A percentile compares a stretch with the other conserved stretches of the same genome.
phyloP scores from a whole-genome alignment of 345 rosid genomes.

The Brassica cretica region DNA sequence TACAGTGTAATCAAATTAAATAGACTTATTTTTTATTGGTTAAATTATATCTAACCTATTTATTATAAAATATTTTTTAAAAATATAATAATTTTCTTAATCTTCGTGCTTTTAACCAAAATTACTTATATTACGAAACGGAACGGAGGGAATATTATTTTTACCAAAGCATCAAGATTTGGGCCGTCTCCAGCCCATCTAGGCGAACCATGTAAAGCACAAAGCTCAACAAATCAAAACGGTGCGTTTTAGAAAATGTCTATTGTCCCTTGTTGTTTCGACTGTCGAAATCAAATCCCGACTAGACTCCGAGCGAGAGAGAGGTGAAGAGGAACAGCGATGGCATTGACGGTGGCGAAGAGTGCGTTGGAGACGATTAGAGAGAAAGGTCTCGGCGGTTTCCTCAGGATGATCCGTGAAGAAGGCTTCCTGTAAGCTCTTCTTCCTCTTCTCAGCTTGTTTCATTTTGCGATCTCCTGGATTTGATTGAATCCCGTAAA shows the following conservation, averaged over 20 bases:
- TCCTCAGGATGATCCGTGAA: slow-evolving; percentile 61
- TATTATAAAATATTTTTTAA: no score
- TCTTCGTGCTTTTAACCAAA: no score
- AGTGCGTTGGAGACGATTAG: slow-evolving; percentile 60
- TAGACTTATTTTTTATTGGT: no score
- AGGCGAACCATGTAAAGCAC: not conserved
- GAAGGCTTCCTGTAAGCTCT: slow-evolving; percentile 70
- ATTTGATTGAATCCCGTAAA: slow-evolving; percentile 23
- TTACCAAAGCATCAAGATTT: no score
- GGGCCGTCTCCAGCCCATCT: no score
- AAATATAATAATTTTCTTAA: no score
- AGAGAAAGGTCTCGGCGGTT: slow-evolving; percentile 70
- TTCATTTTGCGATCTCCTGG: slow-evolving; percentile 13
- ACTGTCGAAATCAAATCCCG: not conserved
- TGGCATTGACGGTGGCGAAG: slow-evolving; percentile 78
- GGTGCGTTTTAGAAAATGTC: not conserved
- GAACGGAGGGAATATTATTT: no score
- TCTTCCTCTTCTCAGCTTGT: not conserved
- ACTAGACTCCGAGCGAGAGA: slow-evolving; percentile 6
- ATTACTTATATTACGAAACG: no score
- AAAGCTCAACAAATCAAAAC: not conserved
- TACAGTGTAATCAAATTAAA: no score
- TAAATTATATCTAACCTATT: no score
- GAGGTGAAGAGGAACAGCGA: slow-evolving; percentile 35
- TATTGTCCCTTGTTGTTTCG: not conserved